Percentiles rank a stretch among this genome's conserved stretches.
These are phyloP conservation scores for Coprinellus aureogranulatus DNA, from an alignment of 768 basidiomycete species.

Conservation along the genomic window DNA sequence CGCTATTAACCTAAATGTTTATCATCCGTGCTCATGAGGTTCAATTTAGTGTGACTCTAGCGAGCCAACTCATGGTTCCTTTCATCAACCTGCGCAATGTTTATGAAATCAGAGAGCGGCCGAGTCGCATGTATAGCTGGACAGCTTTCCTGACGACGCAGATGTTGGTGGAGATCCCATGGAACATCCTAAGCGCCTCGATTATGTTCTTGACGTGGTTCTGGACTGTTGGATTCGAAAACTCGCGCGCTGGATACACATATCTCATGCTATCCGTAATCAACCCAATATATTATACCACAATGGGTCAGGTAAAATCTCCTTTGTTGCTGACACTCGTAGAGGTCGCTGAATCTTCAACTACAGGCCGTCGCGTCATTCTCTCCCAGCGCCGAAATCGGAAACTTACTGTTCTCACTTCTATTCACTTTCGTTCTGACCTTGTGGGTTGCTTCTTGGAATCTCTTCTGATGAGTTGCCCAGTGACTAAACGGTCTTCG, in stretches of 20 bases:
- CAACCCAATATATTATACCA: conserved; percentile 60
- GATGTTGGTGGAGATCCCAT: conserved; percentile 54
- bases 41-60: conserved; percentile 42
- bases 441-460: conserved; percentile 40
- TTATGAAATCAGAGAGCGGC: conserved; percentile 67
- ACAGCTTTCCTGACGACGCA: conserved; percentile 53
- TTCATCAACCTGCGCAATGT: conserved; percentile 58
- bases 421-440: conserved; percentile 61
- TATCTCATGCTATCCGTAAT: conserved; percentile 53
- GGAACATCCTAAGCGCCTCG: conserved; percentile 49
- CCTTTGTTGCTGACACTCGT: not conserved
- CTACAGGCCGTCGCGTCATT: conserved; percentile 52
- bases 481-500: conserved; percentile 1
- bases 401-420: conserved; percentile 54
- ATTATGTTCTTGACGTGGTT: conserved; percentile 68
- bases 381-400: conserved; percentile 58
- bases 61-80: conserved; percentile 62
- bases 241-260: conserved; percentile 53
- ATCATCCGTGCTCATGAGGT: conserved; percentile 1
- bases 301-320: conserved; percentile 45
- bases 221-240: conserved; percentile 64
- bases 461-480: not conserved
- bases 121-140: conserved; percentile 68
- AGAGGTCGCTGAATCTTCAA: conserved; percentile 26
- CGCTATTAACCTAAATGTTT: not conserved